Evolutionary conservation across 352 stramenopile genomes (phyloP).

Genomic region (Phytopythium litorale): DNA sequence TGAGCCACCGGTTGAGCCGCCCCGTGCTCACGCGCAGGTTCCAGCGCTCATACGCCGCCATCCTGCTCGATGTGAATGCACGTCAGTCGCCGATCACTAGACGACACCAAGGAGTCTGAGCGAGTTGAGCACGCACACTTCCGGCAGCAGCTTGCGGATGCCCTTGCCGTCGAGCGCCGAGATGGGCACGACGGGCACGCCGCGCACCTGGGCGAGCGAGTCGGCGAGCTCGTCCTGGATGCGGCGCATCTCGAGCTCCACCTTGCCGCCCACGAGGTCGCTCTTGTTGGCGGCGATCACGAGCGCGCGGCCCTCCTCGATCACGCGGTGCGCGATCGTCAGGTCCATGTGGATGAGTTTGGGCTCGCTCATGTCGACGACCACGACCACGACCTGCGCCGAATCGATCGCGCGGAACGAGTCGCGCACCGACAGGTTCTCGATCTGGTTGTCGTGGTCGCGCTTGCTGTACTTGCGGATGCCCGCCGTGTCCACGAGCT

Average conservation of each 20-base stretch:
- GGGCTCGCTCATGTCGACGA: slow-evolving; percentile 78
- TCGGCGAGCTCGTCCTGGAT: slow-evolving; percentile 69
- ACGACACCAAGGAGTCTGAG: too few species aligned
- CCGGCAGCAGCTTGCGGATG: slow-evolving; percentile 74
- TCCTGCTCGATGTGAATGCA: slow-evolving; percentile 10
- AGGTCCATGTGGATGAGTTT: slow-evolving; percentile 87
- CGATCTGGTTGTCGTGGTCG: slow-evolving; percentile 79
- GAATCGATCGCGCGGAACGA: slow-evolving; percentile 77
- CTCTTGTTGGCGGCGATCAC: slow-evolving; percentile 81
- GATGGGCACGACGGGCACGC: slow-evolving; percentile 76
- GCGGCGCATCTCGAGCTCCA: slow-evolving; percentile 57
- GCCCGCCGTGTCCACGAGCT: slow-evolving; percentile 78
- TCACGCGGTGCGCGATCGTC: slow-evolving; percentile 76
- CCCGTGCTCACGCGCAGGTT: slow-evolving; percentile 75
- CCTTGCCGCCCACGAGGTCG: slow-evolving; percentile 40
- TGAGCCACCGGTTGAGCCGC: slow-evolving; percentile 78
- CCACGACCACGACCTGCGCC: slow-evolving; percentile 75
- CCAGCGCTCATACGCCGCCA: slow-evolving; percentile 82
- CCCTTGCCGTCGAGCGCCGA: slow-evolving; percentile 70
- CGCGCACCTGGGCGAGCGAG: slow-evolving; percentile 71
- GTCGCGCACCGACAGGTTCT: slow-evolving; percentile 81
- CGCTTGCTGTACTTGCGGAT: slow-evolving; percentile 85
- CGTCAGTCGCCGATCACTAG: neutral
- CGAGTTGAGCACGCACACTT: slow-evolving; percentile 35
- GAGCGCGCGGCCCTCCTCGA: slow-evolving; percentile 72